Evolutionary conservation across 2,329 filamentous ascomycete genomes (phyloP).

Genomic region (Gaeumannomyces tritici): DNA sequence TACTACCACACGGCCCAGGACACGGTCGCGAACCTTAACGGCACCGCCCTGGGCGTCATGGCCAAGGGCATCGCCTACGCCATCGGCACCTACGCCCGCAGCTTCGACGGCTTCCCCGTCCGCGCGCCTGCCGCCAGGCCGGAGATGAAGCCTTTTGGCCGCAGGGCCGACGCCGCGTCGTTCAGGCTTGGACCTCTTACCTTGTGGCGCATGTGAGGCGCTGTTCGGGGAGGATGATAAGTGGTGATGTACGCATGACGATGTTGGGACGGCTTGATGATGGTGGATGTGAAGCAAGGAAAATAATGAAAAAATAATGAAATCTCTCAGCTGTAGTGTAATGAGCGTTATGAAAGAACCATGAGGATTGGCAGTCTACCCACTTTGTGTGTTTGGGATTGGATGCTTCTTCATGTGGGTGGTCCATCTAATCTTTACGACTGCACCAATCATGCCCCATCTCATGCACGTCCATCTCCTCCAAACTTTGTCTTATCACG

Average conservation of each 20-base stretch:
- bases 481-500: no score
- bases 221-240: no score
- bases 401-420: no score
- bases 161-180: background rate
- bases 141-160: background rate
- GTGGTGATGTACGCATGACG: background rate
- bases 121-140: background rate
- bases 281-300: no score
- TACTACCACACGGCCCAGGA: constrained; percentile 38
- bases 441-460: no score
- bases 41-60: constrained; percentile 43
- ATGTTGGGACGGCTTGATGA: background rate
- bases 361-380: no score
- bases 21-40: constrained; percentile 39
- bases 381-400: no score
- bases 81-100: constrained; percentile 38
- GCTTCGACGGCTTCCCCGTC: constrained; percentile 21
- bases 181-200: background rate
- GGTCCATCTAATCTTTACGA: no score
- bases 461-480: no score
- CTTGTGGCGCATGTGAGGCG: background rate
- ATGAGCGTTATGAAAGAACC: no score
- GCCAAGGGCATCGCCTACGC: constrained; percentile 43
- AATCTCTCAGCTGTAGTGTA: no score
- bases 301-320: no score